Evolutionary conservation across 1,139 yeast species (phyloP).

Genomic region (Yamadazyma pseudoaaseri): DNA sequence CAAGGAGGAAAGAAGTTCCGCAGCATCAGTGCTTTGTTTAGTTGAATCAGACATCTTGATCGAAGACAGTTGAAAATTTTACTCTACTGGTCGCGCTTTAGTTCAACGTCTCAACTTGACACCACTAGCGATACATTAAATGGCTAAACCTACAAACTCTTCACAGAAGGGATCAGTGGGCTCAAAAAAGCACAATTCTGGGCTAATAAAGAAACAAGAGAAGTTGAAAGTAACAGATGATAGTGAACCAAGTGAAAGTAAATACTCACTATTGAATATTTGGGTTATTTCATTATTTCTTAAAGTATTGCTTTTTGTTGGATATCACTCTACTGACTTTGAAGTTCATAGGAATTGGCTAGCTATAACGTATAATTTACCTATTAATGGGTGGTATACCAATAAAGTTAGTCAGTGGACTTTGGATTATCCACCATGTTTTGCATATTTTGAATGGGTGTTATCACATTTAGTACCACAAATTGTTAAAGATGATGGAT

Average conservation of each 20-base stretch:
- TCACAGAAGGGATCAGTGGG: too few species aligned
- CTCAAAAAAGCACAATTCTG: too few species aligned
- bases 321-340: slow-evolving; percentile 85
- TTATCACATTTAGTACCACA: slow-evolving; percentile 71
- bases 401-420: slow-evolving; percentile 94
- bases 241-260: too few species aligned
- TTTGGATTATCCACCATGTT: slow-evolving; percentile 94
- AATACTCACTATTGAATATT: slow-evolving; percentile 34
- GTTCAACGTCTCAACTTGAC: too few species aligned
- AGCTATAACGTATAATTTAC: slow-evolving; percentile 81
- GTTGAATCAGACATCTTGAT: slow-evolving; percentile 17
- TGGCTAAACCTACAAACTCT: neutral
- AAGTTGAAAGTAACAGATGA: too few species aligned
- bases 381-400: slow-evolving; percentile 76
- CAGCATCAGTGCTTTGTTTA: slow-evolving; percentile 28
- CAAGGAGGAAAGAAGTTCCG: slow-evolving; percentile 34
- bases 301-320: slow-evolving; percentile 35
- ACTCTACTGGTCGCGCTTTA: neutral
- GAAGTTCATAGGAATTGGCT: slow-evolving; percentile 98
- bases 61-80: slow-evolving; percentile 3
- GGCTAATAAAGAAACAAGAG: too few species aligned
- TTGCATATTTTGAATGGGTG: slow-evolving; percentile 90
- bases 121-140: too few species aligned
- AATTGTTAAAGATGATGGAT: slow-evolving; percentile 68
- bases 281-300: slow-evolving; percentile 41